Evolutionary conservation across 768 basidiomycete species (phyloP).

Genomic region (Termitomyces sp.): DNA sequence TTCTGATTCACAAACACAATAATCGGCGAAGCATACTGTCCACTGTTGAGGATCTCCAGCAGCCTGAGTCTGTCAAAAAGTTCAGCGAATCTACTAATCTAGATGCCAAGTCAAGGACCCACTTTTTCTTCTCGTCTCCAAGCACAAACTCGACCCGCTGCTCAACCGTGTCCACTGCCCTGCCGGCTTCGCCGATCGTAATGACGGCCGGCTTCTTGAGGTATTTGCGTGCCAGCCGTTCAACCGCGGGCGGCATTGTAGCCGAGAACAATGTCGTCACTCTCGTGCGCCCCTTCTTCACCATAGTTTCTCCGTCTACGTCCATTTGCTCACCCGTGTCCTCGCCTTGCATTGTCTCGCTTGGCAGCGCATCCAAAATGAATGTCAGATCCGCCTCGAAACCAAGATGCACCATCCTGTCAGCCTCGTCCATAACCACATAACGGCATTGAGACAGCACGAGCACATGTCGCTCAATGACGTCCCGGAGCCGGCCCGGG

Average conservation of each 20-base stretch:
- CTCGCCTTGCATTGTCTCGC: constrained; percentile 85
- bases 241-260: constrained; percentile 98
- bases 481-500: constrained; percentile 96
- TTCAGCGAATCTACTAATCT: constrained; percentile 10
- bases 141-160: constrained; percentile 91
- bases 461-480: constrained; percentile 92
- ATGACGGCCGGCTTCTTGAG: constrained; percentile 90
- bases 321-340: constrained; percentile 75
- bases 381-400: constrained; percentile 94
- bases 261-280: constrained; percentile 98
- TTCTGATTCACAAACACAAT: constrained; percentile 99
- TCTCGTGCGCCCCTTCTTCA: constrained; percentile 74
- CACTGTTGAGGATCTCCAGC: constrained; percentile 90
- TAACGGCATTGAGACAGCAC: constrained; percentile 97
- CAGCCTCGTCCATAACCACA: constrained; percentile 99
- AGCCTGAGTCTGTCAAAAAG: constrained; percentile 59
- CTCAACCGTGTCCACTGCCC: constrained; percentile 97
- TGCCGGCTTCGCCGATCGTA: constrained; percentile 96
- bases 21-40: constrained; percentile 81
- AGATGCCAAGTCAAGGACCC: constrained; percentile 26
- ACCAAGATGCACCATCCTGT: constrained; percentile 97
- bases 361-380: constrained; percentile 90
- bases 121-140: constrained; percentile 98
- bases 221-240: constrained; percentile 92
- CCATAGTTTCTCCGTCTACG: constrained; percentile 63